Evolutionary conservation across 2,329 filamentous ascomycete genomes (phyloP).

Genomic region (Nectriaceae sp.): DNA sequence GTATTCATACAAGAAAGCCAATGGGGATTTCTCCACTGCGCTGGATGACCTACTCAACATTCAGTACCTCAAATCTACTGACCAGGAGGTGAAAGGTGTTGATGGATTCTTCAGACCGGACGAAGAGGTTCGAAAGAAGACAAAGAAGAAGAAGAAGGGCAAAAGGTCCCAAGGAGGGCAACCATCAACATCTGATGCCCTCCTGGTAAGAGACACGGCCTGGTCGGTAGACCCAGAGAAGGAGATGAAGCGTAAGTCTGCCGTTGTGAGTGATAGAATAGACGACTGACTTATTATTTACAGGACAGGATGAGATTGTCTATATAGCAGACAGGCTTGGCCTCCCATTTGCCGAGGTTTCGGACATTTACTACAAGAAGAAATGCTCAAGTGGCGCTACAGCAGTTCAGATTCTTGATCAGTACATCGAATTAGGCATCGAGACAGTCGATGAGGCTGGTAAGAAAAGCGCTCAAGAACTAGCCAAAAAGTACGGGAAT

Average conservation of each 20-base stretch:
- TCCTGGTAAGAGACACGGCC: too few relatives aligned
- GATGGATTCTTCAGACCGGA: constrained; percentile 74
- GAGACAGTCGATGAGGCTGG: constrained; percentile 32
- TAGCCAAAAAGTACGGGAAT: constrained; percentile 41
- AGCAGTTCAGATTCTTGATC: constrained; percentile 44
- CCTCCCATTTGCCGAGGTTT: constrained; percentile 43
- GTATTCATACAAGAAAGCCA: constrained; percentile 66
- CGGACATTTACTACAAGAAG: constrained; percentile 41
- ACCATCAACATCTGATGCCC: constrained; percentile 7
- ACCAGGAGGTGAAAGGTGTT: constrained; percentile 69
- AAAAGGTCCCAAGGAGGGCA: constrained; percentile 26
- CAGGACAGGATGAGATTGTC: constrained; percentile 42
- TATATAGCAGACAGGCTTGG: constrained; percentile 47
- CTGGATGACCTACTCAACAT: constrained; percentile 82
- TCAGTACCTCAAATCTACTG: constrained; percentile 71
- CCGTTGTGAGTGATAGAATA: not conserved
- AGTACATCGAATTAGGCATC: constrained; percentile 42
- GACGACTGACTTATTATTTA: not conserved
- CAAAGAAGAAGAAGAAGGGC: constrained; percentile 42
- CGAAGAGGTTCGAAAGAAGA: constrained; percentile 39
- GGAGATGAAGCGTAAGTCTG: constrained; percentile 33
- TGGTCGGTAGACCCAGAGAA: too few relatives aligned
- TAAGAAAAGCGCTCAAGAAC: constrained; percentile 33
- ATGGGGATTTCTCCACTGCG: constrained; percentile 66
- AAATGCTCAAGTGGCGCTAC: constrained; percentile 42